phyloP scores from a whole-genome alignment of 1,284 basidiomycete species.

The Microbotryum intermedium region DNA sequence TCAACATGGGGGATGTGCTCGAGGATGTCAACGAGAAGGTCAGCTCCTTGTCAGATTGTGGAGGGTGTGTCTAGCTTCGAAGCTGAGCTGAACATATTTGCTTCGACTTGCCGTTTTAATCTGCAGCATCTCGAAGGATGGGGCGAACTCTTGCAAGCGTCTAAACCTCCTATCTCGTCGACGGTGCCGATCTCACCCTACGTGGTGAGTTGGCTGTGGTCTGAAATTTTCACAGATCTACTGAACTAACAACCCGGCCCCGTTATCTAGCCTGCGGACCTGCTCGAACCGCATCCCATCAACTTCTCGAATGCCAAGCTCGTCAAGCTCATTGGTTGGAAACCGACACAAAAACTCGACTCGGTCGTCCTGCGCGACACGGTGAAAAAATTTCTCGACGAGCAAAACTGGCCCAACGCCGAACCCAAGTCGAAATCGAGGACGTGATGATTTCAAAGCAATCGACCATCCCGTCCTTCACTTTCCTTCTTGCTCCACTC shows the following conservation, averaged over 20 bases:
- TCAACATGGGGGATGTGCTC: constrained; percentile 19
- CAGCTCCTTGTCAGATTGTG: not conserved
- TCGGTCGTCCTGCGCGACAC: not conserved
- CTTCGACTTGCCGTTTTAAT: not conserved
- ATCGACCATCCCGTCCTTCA: no score
- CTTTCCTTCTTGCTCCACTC: no score
- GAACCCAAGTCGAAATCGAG: not conserved
- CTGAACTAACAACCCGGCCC: not conserved
- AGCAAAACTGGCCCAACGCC: constrained; percentile 21
- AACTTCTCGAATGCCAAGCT: constrained; percentile 3
- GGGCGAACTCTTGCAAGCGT: constrained; percentile 12
- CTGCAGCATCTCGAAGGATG: constrained; percentile 21
- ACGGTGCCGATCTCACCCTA: constrained; percentile 20
- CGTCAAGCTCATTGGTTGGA: constrained; percentile 11
- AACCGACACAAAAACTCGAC: constrained; percentile 3
- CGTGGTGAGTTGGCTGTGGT: not conserved
- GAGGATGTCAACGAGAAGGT: constrained; percentile 28
- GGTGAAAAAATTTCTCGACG: constrained; percentile 13
- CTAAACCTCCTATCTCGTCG: constrained; percentile 11
- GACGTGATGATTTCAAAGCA: not conserved
- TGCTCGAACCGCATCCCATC: constrained; percentile 20
- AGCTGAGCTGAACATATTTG: not conserved
- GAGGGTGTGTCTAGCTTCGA: no score
- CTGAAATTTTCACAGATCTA: not conserved
- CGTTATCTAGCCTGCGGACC: constrained; percentile 10